Evolutionary conservation across 306 rosid genomes (phyloP).

Genomic region (Vachellia pachyceras): DNA sequence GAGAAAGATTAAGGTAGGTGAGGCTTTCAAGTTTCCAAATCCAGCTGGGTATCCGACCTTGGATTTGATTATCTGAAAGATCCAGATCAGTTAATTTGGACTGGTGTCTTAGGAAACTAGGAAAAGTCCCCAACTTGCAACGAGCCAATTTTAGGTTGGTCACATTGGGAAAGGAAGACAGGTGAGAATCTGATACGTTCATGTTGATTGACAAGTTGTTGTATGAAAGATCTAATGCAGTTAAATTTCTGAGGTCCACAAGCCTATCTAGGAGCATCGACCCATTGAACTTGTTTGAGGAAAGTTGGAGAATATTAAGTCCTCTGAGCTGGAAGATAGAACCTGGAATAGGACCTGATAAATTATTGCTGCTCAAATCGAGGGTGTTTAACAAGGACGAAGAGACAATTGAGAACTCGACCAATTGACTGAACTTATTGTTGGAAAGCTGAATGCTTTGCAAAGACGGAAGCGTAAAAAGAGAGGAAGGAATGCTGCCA

Average conservation of each 20-base stretch:
- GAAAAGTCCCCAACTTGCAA: constrained; percentile 47
- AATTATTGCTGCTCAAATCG: constrained; percentile 53
- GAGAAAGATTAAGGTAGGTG: constrained; percentile 50
- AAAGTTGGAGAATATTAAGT: constrained; percentile 49
- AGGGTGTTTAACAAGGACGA: constrained; percentile 44
- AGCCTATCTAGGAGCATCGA: constrained; percentile 21
- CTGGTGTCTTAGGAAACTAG: constrained; percentile 50
- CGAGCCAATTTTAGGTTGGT: constrained; percentile 49
- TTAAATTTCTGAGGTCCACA: constrained; percentile 39
- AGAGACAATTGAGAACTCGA: constrained; percentile 2
- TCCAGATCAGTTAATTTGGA: constrained; percentile 33
- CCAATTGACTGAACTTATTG: constrained; percentile 44
- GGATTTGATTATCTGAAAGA: constrained; percentile 56
- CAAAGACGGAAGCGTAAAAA: constrained; percentile 42
- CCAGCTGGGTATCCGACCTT: constrained; percentile 63
- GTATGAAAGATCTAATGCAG: constrained; percentile 59
- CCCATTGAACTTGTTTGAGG: constrained; percentile 64
- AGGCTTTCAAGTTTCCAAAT: constrained; percentile 55
- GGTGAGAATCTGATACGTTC: neutral
- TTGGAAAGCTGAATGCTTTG: constrained; percentile 33
- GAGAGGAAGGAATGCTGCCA: constrained; percentile 50
- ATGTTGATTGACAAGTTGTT: constrained; percentile 43
- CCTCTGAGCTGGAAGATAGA: constrained; percentile 37
- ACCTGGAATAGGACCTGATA: constrained; percentile 54
- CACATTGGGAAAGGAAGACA: constrained; percentile 29